Evolutionary conservation across 495 filamentous ascomycete species (phyloP).

Genomic region (Niebla homalea): DNA sequence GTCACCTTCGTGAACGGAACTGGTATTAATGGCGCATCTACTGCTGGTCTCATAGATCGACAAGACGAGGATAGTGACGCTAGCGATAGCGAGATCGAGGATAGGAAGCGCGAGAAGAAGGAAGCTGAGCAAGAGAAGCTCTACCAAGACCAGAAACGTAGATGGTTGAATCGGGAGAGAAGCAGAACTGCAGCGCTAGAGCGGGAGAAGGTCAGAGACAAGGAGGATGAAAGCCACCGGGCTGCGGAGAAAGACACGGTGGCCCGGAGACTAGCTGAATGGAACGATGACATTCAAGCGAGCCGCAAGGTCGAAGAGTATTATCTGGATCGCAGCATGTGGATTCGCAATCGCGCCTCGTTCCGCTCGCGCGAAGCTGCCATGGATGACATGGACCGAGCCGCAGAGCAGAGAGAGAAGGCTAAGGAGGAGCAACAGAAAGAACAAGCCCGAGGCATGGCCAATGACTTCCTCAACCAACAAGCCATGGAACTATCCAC

Average conservation of each 20-base stretch:
- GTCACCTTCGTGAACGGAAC: slow-evolving; percentile 82
- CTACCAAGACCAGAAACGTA: slow-evolving; percentile 73
- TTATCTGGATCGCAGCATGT: slow-evolving; percentile 70
- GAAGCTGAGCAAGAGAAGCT: slow-evolving; percentile 64
- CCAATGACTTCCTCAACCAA: slow-evolving; percentile 82
- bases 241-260: slow-evolving; percentile 54
- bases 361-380: slow-evolving; percentile 60
- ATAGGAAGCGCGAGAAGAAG: slow-evolving; percentile 54
- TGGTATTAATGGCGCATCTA: slow-evolving; percentile 44
- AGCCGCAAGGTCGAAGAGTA: slow-evolving; percentile 63
- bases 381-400: slow-evolving; percentile 70
- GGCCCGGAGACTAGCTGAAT: slow-evolving; percentile 61
- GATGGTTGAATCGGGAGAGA: slow-evolving; percentile 81
- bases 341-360: slow-evolving; percentile 66
- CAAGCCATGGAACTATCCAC: slow-evolving; percentile 76
- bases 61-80: slow-evolving; percentile 86
- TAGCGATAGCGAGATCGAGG: slow-evolving; percentile 75
- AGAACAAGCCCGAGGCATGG: slow-evolving; percentile 72
- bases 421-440: slow-evolving; percentile 54
- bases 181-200: slow-evolving; percentile 71
- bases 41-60: slow-evolving; percentile 36
- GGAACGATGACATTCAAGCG: slow-evolving; percentile 77
- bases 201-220: slow-evolving; percentile 66
- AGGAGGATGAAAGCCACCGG: slow-evolving; percentile 46
- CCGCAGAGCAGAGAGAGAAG: slow-evolving; percentile 60